phyloP scores from a whole-genome alignment of 1,284 basidiomycete genomes.

The Cutaneotrichosporon sp. region DNA sequence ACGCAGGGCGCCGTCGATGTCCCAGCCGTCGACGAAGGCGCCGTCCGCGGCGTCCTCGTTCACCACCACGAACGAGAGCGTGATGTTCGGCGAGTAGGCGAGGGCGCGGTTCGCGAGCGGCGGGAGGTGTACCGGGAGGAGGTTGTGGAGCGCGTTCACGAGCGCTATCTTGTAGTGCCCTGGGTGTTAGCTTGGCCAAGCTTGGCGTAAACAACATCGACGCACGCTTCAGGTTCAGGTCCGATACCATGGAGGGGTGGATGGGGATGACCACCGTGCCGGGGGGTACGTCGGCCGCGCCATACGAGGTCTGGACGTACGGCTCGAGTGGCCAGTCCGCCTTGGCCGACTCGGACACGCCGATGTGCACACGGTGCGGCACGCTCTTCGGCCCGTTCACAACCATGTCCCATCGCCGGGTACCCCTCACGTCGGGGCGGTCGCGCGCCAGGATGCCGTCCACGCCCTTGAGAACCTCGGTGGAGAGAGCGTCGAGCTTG shows the following conservation, averaged over 20 bases:
- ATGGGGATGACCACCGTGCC: conserved; percentile 45
- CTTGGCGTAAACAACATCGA: conserved; percentile 10
- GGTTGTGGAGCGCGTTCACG: conserved; percentile 62
- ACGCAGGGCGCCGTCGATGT: conserved; percentile 64
- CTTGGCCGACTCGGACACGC: conserved; percentile 30
- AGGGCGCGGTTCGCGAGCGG: conserved; percentile 48
- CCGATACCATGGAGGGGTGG: conserved; percentile 33
- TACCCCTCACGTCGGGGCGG: conserved; percentile 20
- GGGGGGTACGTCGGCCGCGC: conserved; percentile 4
- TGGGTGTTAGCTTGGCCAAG: background rate
- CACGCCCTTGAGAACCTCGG: conserved; percentile 35
- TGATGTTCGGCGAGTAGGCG: conserved; percentile 73
- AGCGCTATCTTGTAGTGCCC: conserved; percentile 44
- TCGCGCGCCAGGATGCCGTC: conserved; percentile 36
- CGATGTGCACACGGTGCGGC: conserved; percentile 37
- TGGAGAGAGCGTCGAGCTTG: conserved; percentile 29
- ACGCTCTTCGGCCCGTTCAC: conserved; percentile 16
- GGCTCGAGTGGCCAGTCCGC: conserved; percentile 40
- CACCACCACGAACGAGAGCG: conserved; percentile 60
- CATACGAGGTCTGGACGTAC: conserved; percentile 38
- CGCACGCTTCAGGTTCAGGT: conserved; percentile 37
- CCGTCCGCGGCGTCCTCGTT: conserved; percentile 82
- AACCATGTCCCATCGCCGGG: conserved; percentile 34
- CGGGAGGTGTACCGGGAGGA: conserved; percentile 57
- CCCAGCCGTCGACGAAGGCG: conserved; percentile 67